Evolutionary conservation across 2,329 filamentous ascomycete genomes (phyloP).

Genomic region (Colletotrichum sp.): DNA sequence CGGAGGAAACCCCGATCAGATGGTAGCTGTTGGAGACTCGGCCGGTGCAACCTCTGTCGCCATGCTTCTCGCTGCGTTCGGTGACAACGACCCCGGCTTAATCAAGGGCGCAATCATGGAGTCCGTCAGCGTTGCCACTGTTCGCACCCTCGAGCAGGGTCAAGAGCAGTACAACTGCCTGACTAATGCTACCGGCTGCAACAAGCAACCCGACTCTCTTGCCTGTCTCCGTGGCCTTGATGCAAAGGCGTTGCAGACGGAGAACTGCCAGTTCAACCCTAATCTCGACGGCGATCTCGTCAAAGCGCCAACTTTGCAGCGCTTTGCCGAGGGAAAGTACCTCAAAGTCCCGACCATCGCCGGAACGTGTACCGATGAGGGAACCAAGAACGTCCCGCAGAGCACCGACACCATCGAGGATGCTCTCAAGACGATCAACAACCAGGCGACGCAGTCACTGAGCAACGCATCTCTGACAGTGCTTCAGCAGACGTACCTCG

Average conservation of each 20-base stretch:
- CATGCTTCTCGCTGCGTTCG: slow-evolving; percentile 65
- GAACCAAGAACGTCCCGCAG: slow-evolving; percentile 36
- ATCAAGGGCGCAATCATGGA: slow-evolving; percentile 58
- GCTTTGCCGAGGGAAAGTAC: slow-evolving; percentile 54
- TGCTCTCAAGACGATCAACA: slow-evolving; percentile 38
- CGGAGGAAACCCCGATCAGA: slow-evolving; percentile 71
- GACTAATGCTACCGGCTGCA: slow-evolving; percentile 39
- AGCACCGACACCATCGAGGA: slow-evolving; percentile 33
- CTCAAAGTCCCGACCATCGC: slow-evolving; percentile 58
- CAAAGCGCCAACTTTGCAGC: slow-evolving; percentile 51
- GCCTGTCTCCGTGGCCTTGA: slow-evolving; percentile 42
- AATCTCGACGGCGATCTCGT: slow-evolving; percentile 60
- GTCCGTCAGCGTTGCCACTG: slow-evolving; percentile 56
- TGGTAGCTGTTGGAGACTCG: slow-evolving; percentile 71
- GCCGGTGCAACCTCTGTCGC: slow-evolving; percentile 72
- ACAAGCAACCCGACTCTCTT: slow-evolving; percentile 46
- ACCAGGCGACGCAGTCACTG: slow-evolving; percentile 37
- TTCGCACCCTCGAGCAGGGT: slow-evolving; percentile 37
- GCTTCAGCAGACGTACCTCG: slow-evolving; percentile 39
- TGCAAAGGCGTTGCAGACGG: slow-evolving; percentile 22
- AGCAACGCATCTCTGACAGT: slow-evolving; percentile 32
- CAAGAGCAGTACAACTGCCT: slow-evolving; percentile 59
- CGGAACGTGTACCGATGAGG: slow-evolving; percentile 43
- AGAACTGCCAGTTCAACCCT: slow-evolving; percentile 33
- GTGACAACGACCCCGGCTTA: slow-evolving; percentile 50